A percentile compares a stretch with the other conserved stretches of the same genome.
Conservation (phyloP, 2,329 filamentous ascomycete species). For the Scleromitrula shiraiana region DNA sequence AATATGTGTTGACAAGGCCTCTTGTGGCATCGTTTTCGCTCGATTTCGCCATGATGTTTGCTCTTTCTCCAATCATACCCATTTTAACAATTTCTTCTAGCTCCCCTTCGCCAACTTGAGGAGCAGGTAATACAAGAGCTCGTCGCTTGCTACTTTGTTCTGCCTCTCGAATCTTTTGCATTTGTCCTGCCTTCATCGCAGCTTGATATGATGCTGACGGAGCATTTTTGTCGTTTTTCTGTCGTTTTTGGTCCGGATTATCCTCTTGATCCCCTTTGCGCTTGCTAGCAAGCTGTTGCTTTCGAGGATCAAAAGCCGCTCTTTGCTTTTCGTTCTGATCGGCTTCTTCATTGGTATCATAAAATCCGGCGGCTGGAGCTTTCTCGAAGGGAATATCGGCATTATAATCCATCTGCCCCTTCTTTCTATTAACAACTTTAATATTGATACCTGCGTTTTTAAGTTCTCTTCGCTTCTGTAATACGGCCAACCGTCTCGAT, state of each 20-base stretch:
- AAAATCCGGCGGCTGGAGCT: conserved; percentile 79
- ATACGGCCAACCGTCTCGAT: conserved; percentile 75
- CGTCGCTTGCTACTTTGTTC: conserved; percentile 94
- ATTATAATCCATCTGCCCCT: conserved; percentile 99
- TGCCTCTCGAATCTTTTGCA: conserved; percentile 90
- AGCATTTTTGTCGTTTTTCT: conserved; percentile 80
- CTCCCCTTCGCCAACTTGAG: conserved; percentile 87
- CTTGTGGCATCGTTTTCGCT: conserved; percentile 80
- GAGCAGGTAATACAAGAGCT: conserved; percentile 72
- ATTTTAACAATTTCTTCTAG: conserved; percentile 98
- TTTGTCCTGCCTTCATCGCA: conserved; percentile 84
- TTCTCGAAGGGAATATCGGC: conserved; percentile 98
- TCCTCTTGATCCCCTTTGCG: conserved; percentile 88
- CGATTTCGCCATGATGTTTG: conserved; percentile 63
- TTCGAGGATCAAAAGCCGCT: conserved; percentile 82
- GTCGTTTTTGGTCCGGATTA: conserved; percentile 68
- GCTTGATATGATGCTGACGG: conserved; percentile 75
- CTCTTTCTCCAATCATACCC: conserved; percentile 87
- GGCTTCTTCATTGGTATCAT: conserved; percentile 82
- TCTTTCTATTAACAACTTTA: conserved; percentile 84
- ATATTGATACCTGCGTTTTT: conserved; percentile 98
- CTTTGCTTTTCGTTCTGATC: conserved; percentile 74
- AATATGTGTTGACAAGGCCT: conserved; percentile 81
- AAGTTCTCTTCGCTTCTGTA: conserved; percentile 92
- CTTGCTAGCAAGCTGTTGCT: conserved; percentile 85